A percentile compares a stretch with the other conserved stretches of the same genome.
phyloP scores from a whole-genome alignment of 2,329 filamentous ascomycete genomes.

The Purpureocillium takamizusanense region DNA sequence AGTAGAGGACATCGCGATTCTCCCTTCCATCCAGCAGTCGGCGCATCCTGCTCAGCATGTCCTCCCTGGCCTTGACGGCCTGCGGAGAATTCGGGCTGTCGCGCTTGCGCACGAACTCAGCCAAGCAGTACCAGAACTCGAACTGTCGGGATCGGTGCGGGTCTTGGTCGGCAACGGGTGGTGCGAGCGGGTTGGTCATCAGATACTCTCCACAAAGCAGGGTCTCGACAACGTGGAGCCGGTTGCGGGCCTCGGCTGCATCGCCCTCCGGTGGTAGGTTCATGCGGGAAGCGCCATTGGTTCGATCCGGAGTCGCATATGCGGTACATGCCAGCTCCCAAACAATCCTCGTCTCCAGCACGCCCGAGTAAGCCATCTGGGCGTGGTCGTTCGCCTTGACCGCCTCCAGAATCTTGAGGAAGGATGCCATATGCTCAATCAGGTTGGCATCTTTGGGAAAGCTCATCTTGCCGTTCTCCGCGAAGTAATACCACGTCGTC shows the following conservation, averaged over 20 bases:
- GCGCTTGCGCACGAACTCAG: conserved; percentile 51
- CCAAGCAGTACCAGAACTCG: conserved; percentile 77
- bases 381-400: conserved; percentile 39
- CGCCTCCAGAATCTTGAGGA: conserved; percentile 46
- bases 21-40: conserved; percentile 69
- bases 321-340: conserved; percentile 49
- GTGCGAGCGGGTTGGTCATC: conserved; percentile 43
- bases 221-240: conserved; percentile 67
- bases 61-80: conserved; percentile 48
- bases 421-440: conserved; percentile 57
- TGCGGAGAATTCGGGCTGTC: conserved; percentile 42
- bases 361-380: conserved; percentile 44
- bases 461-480: conserved; percentile 33
- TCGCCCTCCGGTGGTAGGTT: conserved; percentile 46
- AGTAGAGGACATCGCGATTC: conserved; percentile 86
- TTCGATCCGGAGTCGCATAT: conserved; percentile 26
- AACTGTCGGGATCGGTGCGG: conserved; percentile 53
- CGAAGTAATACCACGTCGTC: conserved; percentile 67
- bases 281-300: conserved; percentile 21
- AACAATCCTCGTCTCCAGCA: conserved; percentile 49
- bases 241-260: conserved; percentile 53
- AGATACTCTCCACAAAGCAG: conserved; percentile 67
- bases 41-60: conserved; percentile 56
- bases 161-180: conserved; percentile 39
- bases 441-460: conserved; percentile 45